Evolutionary conservation across 805 yeast species (phyloP).

Genomic region (Teunomyces aglyptinius): DNA sequence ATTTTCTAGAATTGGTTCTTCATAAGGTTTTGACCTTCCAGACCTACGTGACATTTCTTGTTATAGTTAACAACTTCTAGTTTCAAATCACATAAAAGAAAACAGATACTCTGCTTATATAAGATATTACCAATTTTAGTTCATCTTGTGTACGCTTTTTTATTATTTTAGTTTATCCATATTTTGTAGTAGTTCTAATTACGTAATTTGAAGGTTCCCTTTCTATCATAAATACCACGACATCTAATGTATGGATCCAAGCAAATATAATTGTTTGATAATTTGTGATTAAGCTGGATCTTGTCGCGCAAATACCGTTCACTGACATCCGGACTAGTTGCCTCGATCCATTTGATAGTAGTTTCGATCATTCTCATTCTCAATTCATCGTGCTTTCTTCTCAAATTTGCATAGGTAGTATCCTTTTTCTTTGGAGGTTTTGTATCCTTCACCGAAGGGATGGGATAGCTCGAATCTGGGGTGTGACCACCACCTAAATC

Average conservation of each 20-base stretch:
- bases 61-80: background rate
- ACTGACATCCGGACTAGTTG: constrained; percentile 51
- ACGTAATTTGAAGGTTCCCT: constrained; percentile 45
- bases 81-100: background rate
- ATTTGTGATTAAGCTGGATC: constrained; percentile 46
- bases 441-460: constrained; percentile 60
- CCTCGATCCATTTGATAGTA: constrained; percentile 76
- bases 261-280: constrained; percentile 62
- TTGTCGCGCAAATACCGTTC: constrained; percentile 52
- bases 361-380: constrained; percentile 54
- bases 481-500: constrained; percentile 73
- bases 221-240: constrained; percentile 75
- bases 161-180: background rate
- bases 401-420: constrained; percentile 40
- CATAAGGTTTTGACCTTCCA: constrained; percentile 22
- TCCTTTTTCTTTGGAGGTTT: constrained; percentile 38
- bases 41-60: constrained; percentile 29
- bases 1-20: constrained; percentile 15
- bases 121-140: background rate
- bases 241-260: constrained; percentile 83
- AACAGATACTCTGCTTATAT: background rate
- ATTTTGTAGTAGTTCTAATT: background rate
- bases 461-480: constrained; percentile 55
- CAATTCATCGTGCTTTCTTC: constrained; percentile 54
- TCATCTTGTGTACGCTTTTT: background rate